These are phyloP conservation scores for Megacollybia marginata DNA, from an alignment of 768 basidiomycete genomes.

Conservation along the genomic window DNA sequence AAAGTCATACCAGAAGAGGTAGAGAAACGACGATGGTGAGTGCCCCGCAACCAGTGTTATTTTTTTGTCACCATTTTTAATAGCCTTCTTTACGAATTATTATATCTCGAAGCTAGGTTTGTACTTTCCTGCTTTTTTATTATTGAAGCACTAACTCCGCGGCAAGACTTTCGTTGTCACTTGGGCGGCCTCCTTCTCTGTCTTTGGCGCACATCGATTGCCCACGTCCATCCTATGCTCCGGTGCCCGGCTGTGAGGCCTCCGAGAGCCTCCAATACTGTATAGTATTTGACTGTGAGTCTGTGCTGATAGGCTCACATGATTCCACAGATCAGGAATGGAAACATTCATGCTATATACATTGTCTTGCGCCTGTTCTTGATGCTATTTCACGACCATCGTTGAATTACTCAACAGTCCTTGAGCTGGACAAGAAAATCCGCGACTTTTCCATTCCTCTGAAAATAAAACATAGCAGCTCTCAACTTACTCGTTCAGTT, in stretches of 20 bases:
- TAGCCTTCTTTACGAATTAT: slow-evolving; percentile 58
- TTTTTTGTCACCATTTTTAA: no score
- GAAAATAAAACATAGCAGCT: slow-evolving; percentile 34
- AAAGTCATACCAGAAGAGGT: slow-evolving; percentile 67
- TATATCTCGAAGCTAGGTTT: slow-evolving; percentile 52
- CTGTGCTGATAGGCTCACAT: slow-evolving; percentile 6
- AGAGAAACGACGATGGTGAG: slow-evolving; percentile 49
- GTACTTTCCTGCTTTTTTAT: no score
- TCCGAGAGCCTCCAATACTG: slow-evolving; percentile 35
- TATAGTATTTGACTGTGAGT: slow-evolving; percentile 13
- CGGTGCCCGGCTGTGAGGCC: slow-evolving; percentile 29
- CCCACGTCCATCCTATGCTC: slow-evolving; percentile 35
- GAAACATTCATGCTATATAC: slow-evolving; percentile 57
- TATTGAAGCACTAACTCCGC: no score
- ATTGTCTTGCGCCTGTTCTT: slow-evolving; percentile 56
- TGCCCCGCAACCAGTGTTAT: not conserved
- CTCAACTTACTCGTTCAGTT: slow-evolving; percentile 35
- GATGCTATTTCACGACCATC: slow-evolving; percentile 49
- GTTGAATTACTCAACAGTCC: slow-evolving; percentile 39
- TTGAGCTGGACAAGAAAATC: slow-evolving; percentile 51
- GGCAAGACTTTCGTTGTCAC: slow-evolving; percentile 43
- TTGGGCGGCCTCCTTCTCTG: slow-evolving; percentile 63
- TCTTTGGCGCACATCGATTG: slow-evolving; percentile 57
- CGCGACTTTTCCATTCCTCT: slow-evolving; percentile 55
- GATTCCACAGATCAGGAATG: slow-evolving; percentile 52